phyloP scores from a whole-genome alignment of 768 basidiomycete species.

The Leccinellum rugosiceps region DNA sequence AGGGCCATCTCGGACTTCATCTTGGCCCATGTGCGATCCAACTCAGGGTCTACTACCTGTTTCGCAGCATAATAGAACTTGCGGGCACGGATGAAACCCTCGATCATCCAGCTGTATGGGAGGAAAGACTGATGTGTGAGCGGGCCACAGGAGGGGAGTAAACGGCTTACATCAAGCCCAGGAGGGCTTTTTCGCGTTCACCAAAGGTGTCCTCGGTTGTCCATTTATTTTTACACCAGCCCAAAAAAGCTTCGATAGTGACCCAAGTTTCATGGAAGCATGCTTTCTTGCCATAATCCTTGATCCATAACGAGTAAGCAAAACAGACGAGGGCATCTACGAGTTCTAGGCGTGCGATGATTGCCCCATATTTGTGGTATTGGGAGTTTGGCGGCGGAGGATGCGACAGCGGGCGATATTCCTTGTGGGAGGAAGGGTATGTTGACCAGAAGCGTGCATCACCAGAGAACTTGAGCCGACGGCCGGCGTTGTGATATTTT shows the following conservation, averaged over 20 bases:
- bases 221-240: conserved; percentile 75
- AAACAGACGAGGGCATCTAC: conserved; percentile 82
- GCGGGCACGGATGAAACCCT: conserved; percentile 65
- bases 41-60: conserved; percentile 31
- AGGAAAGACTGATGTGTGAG: conserved; percentile 24
- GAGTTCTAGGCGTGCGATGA: conserved; percentile 77
- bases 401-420: conserved; percentile 58
- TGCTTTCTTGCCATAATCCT: conserved; percentile 53
- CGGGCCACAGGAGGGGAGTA: conserved; percentile 13
- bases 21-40: conserved; percentile 34
- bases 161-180: conserved; percentile 74
- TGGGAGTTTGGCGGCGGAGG: conserved; percentile 64
- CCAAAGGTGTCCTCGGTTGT: conserved; percentile 38
- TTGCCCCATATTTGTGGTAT: conserved; percentile 72
- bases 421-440: conserved; percentile 59
- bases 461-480: conserved; percentile 80
- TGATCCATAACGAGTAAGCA: conserved; percentile 80
- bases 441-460: conserved; percentile 77
- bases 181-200: conserved; percentile 55
- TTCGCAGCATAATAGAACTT: conserved; percentile 42
- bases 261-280: conserved; percentile 65
- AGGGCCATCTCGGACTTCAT: conserved; percentile 32
- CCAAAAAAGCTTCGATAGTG: conserved; percentile 66
- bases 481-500: conserved; percentile 66
- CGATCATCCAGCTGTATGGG: conserved; percentile 66